Conservation (phyloP, 2,329 filamentous ascomycete species). For the Aspergillus floridensis region DNA sequence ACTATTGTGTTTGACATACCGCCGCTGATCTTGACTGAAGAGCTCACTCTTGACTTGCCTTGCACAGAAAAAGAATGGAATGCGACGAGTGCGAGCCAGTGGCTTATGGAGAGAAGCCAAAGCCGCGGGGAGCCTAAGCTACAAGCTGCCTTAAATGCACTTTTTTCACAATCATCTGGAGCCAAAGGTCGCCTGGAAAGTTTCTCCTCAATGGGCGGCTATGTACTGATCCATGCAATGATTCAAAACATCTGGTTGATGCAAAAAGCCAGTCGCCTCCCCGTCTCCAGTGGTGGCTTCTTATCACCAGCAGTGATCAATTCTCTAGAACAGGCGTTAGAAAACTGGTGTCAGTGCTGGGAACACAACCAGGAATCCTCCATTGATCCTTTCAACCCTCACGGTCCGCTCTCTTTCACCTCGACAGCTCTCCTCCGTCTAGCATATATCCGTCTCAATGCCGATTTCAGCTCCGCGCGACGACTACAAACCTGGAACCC, state of each 20-base stretch:
- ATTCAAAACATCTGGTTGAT: constrained; percentile 36
- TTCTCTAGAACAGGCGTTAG: constrained; percentile 31
- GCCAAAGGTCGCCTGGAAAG: constrained; percentile 20
- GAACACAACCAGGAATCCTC: constrained; percentile 37
- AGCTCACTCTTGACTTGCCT: constrained; percentile 31
- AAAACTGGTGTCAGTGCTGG: constrained; percentile 38
- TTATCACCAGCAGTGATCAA: constrained; percentile 26
- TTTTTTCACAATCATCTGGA: constrained; percentile 21
- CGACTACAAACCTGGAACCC: constrained; percentile 34
- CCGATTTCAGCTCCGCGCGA: constrained; percentile 33
- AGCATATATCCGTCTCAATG: constrained; percentile 36
- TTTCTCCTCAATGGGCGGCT: constrained; percentile 34
- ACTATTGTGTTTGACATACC: constrained; percentile 37
- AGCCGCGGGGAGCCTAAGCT: constrained; percentile 26
- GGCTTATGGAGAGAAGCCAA: constrained; percentile 26
- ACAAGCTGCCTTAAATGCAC: constrained; percentile 27
- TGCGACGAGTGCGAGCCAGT: constrained; percentile 21
- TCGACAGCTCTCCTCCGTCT: constrained; percentile 33
- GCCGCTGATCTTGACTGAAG: constrained; percentile 32
- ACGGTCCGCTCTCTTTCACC: constrained; percentile 35
- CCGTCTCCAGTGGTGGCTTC: constrained; percentile 20
- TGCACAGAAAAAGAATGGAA: constrained; percentile 36
- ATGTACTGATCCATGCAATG: constrained; percentile 33
- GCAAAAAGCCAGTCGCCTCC: constrained; percentile 31
- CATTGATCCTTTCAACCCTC: constrained; percentile 33